Evolutionary conservation across 495 filamentous ascomycete species (phyloP).

Genomic region (Xylaria palmicola): DNA sequence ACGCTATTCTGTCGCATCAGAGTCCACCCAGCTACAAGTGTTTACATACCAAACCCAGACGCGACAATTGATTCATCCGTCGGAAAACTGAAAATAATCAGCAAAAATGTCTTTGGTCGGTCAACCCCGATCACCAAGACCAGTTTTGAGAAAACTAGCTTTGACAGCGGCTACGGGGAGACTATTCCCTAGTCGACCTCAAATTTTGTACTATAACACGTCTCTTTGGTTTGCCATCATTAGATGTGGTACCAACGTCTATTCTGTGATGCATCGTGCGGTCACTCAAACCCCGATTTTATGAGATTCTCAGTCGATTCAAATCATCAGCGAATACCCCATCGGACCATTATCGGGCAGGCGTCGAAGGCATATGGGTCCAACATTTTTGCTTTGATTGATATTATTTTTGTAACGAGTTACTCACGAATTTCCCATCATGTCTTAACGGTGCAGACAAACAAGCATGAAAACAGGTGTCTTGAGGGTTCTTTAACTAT

Average conservation of each 20-base stretch:
- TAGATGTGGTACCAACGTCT: background rate
- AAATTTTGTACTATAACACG: constrained; percentile 16
- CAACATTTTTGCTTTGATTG: constrained; percentile 9
- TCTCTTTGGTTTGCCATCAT: constrained; percentile 4
- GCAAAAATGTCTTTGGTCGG: constrained; percentile 49
- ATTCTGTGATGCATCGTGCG: background rate
- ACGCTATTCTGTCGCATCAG: constrained; percentile 86
- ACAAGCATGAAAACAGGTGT: constrained; percentile 34
- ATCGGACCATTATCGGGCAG: constrained; percentile 8
- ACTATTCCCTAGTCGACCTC: constrained; percentile 16
- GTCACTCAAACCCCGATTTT: background rate
- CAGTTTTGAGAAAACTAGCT: constrained; percentile 42
- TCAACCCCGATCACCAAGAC: constrained; percentile 43
- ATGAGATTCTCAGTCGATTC: constrained; percentile 9
- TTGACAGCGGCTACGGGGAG: constrained; percentile 29
- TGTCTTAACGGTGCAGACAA: constrained; percentile 5
- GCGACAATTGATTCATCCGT: constrained; percentile 37
- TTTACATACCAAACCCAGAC: constrained; percentile 49
- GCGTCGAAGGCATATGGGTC: constrained; percentile 6
- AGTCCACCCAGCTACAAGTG: constrained; percentile 54
- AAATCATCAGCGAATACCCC: constrained; percentile 14
- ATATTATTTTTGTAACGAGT: constrained; percentile 8
- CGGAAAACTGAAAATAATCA: constrained; percentile 48
- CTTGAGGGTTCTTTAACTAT: constrained; percentile 28
- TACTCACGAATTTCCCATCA: constrained; percentile 7